Evolutionary conservation across 202 grass and related monocot genomes (phyloP).

Genomic region (Miscanthus sacchariflorus): DNA sequence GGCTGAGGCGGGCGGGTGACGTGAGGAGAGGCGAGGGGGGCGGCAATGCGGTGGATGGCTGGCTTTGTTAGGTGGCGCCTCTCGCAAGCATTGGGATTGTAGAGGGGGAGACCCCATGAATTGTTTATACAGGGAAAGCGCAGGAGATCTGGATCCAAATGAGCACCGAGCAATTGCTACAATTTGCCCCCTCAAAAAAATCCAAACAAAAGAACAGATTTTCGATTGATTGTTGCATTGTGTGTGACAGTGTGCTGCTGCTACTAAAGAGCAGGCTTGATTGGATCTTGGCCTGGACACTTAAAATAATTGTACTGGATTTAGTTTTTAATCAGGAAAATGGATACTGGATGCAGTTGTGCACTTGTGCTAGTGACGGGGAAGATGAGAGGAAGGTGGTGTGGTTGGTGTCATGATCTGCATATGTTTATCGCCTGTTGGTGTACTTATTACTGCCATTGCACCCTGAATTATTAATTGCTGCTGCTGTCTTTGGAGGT

Average conservation of each 20-base stretch:
- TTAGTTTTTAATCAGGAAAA: slow-evolving; percentile 35
- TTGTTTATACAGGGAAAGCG: slow-evolving; percentile 89
- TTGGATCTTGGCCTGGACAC: slow-evolving; percentile 27
- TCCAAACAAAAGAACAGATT: slow-evolving; percentile 30
- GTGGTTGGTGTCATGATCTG: slow-evolving; percentile 55
- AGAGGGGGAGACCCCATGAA: slow-evolving; percentile 91
- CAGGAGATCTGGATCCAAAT: slow-evolving; percentile 95
- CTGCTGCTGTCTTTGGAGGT: slow-evolving; percentile 44
- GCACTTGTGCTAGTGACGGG: slow-evolving; percentile 24
- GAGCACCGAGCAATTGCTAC: slow-evolving; percentile 39
- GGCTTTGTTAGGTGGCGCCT: slow-evolving; percentile 50
- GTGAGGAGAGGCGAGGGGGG: slow-evolving; percentile 41
- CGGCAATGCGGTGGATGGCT: slow-evolving; percentile 38
- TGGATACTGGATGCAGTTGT: not conserved
- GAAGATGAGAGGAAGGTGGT: slow-evolving; percentile 60
- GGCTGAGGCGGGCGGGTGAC: not conserved
- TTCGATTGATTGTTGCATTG: slow-evolving; percentile 30
- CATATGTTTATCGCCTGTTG: slow-evolving; percentile 47
- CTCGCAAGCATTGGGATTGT: slow-evolving; percentile 77
- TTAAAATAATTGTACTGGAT: not conserved
- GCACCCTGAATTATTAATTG: slow-evolving; percentile 51
- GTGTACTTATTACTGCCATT: slow-evolving; percentile 54
- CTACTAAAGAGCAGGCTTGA: slow-evolving; percentile 42
- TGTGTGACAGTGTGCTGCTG: slow-evolving; percentile 33
- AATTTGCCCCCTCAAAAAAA: slow-evolving; percentile 18